Base-by-base conservation (phyloP, 805 yeast genomes). In the Zygoascus ofunaensis region DNA sequence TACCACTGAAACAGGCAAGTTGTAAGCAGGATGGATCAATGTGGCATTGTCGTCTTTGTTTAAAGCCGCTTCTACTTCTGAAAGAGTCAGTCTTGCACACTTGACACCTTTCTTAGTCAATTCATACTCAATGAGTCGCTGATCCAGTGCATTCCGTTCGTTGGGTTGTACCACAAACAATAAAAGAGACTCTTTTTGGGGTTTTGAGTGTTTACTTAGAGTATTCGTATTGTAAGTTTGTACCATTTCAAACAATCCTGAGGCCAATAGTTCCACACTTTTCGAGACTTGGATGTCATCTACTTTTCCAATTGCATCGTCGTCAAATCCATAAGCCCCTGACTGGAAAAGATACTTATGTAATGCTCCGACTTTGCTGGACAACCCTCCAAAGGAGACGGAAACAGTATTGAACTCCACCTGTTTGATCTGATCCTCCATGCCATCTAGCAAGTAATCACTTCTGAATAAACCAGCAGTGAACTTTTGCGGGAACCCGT, bases 371-470 rank as follows among this genome's bases (percentile, higher is more conserved):
- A 86, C 90, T 59, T 81, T 83, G 12, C 87, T 61, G 1, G 95
- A 81, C 45, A 92, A 69, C 0, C 94, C 97, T 18, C 94, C 96
- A 67, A 92, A 92, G 1, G 97, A 89, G 3, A 90, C 95, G 55
- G 95, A 83, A 2, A 92, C 86, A 1, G 98, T 89, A 64, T 92
- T 92, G 68, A 90, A 90, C 62, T 92, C 99, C 42, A 92, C 92
- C 63, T 92, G 98, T 59, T 90, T 89, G 56, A 90, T 82, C 34
- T 72, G 70, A 39, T 53, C 46, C 62, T 58, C 58, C 22, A 45
- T 54, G 28, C 54, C 49, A 17, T 58, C 51, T 30, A 79, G 66
- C 79, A 92, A 78, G 57, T 90, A 92, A 58, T 92, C 98, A 0
- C 94, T 82, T 60, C 98, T 75, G 62, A 87, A 89, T 7, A 92